phyloP scores from a whole-genome alignment of 108 stramenopile genomes.

The Fistulifera pelliculosa region DNA sequence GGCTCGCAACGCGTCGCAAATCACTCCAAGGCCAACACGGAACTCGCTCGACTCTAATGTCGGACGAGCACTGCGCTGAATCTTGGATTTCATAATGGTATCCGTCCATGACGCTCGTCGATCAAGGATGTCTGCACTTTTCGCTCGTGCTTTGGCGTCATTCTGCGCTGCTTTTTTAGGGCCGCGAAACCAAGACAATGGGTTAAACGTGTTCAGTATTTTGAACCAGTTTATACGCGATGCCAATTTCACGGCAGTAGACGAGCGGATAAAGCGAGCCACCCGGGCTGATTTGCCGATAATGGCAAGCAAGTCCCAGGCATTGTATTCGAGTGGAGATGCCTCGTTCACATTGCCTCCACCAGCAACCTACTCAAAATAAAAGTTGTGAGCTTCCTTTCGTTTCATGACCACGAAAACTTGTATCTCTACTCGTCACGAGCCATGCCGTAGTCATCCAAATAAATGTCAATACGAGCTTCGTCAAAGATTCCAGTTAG shows the following conservation, averaged over 20 bases:
- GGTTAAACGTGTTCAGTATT: slow-evolving; percentile 20
- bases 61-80: not conserved
- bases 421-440: slow-evolving; percentile 18
- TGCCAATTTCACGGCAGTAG: slow-evolving; percentile 28
- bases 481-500: not conserved
- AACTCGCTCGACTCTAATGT: no score
- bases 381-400: not conserved
- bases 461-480: slow-evolving; percentile 11
- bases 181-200: slow-evolving; percentile 10
- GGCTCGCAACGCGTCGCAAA: slow-evolving; percentile 12
- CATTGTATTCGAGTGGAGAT: slow-evolving; percentile 7
- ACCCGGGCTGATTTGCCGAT: slow-evolving; percentile 47
- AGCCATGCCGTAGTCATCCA: slow-evolving; percentile 36
- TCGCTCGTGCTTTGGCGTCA: not conserved
- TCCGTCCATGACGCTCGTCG: not conserved
- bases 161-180: not conserved
- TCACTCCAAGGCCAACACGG: no score
- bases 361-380: slow-evolving; percentile 4
- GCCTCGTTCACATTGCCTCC: slow-evolving; percentile 7
- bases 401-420: not conserved
- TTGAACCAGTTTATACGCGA: slow-evolving; percentile 30
- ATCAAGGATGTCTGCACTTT: not conserved
- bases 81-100: not conserved
- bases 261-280: slow-evolving; percentile 58
- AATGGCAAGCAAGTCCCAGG: slow-evolving; percentile 29